phyloP scores from a whole-genome alignment of 352 stramenopile species.

The Globisporangium middletonii region DNA sequence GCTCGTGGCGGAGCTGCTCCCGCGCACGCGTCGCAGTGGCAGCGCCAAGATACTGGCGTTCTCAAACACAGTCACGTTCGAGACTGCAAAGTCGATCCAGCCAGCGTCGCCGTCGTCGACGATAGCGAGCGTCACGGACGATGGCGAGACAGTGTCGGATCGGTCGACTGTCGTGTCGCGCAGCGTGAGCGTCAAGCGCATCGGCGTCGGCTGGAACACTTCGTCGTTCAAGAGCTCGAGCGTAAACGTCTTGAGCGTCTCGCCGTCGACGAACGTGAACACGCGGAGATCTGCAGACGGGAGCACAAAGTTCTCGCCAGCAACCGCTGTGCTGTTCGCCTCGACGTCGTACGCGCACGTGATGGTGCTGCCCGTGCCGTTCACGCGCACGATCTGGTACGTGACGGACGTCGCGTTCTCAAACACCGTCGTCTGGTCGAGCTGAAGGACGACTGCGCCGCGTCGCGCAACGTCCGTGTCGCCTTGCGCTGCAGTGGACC shows the following conservation, averaged over 20 bases:
- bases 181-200: constrained; percentile 26
- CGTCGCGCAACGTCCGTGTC: constrained; percentile 44
- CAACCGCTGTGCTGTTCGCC: constrained; percentile 16
- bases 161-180: constrained; percentile 28
- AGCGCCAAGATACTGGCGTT: constrained; percentile 19
- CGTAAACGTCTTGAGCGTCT: constrained; percentile 26
- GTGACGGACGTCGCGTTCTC: constrained; percentile 33
- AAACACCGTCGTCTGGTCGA: constrained; percentile 18
- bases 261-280: constrained; percentile 35
- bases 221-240: constrained; percentile 38
- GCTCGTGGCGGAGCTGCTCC: constrained; percentile 23
- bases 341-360: constrained; percentile 26
- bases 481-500: constrained; percentile 18
- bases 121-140: constrained; percentile 26
- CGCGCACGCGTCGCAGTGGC: constrained; percentile 23
- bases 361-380: constrained; percentile 39
- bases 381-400: constrained; percentile 33
- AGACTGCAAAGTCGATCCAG: constrained; percentile 30
- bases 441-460: constrained; percentile 25
- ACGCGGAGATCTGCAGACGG: constrained; percentile 4
- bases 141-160: constrained; percentile 19
- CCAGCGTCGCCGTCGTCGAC: constrained; percentile 52
- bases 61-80: constrained; percentile 21
- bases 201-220: constrained; percentile 21
- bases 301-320: constrained; percentile 30